phyloP scores from a whole-genome alignment of 2,329 filamentous ascomycete species.

The Fusarium metavorans region DNA sequence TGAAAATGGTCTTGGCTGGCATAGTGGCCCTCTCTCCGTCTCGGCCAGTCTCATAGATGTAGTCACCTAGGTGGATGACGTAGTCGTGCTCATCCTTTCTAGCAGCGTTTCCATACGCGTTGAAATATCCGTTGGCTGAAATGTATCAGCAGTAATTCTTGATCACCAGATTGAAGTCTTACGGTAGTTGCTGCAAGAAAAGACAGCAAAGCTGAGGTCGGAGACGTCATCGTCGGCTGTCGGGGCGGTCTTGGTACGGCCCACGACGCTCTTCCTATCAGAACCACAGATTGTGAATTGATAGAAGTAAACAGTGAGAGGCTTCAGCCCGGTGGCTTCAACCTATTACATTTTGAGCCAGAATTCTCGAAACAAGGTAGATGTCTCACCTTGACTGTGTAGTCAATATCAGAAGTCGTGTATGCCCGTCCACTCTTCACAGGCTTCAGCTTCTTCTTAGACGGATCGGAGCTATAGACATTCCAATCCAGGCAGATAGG shows the following conservation, averaged over 20 bases:
- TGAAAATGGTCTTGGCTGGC: slow-evolving; percentile 22
- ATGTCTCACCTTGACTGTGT: slow-evolving; percentile 72
- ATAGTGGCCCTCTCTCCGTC: slow-evolving; percentile 44
- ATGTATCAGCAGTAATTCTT: neutral
- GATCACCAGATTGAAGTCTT: accelerated
- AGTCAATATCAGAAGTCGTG: slow-evolving; percentile 81
- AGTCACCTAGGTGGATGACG: slow-evolving; percentile 70
- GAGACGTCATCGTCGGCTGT: slow-evolving; percentile 65
- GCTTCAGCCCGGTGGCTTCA: slow-evolving; percentile 71
- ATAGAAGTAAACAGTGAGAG: slow-evolving; percentile 76
- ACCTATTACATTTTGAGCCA: slow-evolving; percentile 55
- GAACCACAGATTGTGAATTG: slow-evolving; percentile 77
- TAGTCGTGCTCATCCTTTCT: slow-evolving; percentile 71
- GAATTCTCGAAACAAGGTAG: accelerated
- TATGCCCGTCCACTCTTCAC: slow-evolving; percentile 71
- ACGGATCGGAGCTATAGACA: slow-evolving; percentile 59
- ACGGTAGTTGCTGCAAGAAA: slow-evolving; percentile 76
- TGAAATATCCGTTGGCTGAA: slow-evolving; percentile 64
- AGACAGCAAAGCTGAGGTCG: slow-evolving; percentile 73
- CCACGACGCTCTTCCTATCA: slow-evolving; percentile 70
- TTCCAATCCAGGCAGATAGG: slow-evolving; percentile 77
- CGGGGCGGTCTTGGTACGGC: slow-evolving; percentile 78
- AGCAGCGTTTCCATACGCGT: slow-evolving; percentile 69
- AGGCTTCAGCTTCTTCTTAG: slow-evolving; percentile 48
- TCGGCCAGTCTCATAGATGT: slow-evolving; percentile 69